phyloP scores from a whole-genome alignment of 116 monocot species.

The Papilionanthe hybrid region DNA sequence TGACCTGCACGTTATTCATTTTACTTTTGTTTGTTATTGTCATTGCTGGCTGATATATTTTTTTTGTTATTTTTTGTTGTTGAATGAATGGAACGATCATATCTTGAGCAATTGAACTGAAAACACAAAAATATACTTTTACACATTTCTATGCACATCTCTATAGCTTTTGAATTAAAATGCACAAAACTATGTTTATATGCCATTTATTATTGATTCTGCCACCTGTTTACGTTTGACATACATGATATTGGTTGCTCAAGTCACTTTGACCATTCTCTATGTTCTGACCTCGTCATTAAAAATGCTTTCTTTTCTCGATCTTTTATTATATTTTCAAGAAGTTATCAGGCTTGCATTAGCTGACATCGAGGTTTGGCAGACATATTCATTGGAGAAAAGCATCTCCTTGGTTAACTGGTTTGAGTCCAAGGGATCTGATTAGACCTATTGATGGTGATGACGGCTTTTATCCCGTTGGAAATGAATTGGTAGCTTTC shows the following conservation, averaged over 20 bases:
- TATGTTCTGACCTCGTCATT: not conserved
- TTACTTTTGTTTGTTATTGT: not conserved
- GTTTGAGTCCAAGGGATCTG: constrained; percentile 76
- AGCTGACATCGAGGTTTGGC: constrained; percentile 6
- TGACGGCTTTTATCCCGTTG: constrained; percentile 83
- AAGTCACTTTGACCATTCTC: not conserved
- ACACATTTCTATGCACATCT: not conserved
- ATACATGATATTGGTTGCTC: not conserved
- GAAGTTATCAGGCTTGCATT: not conserved
- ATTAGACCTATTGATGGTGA: constrained; percentile 78
- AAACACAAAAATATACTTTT: not conserved
- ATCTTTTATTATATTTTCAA: not conserved
- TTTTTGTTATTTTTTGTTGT: not conserved
- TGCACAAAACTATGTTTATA: not conserved
- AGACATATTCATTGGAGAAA: constrained; percentile 79
- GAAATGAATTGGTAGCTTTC: constrained; percentile 73
- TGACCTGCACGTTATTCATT: not conserved
- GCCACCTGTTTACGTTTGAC: not conserved
- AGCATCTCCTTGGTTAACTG: constrained; percentile 87
- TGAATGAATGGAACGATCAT: not conserved
- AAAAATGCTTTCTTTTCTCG: not conserved
- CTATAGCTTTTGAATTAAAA: not conserved
- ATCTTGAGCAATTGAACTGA: not conserved
- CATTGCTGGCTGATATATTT: not conserved
- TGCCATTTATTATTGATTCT: not conserved